Evolutionary conservation across 176 grass and related monocot species (phyloP).

Genomic region (Aechmea fasciata): DNA sequence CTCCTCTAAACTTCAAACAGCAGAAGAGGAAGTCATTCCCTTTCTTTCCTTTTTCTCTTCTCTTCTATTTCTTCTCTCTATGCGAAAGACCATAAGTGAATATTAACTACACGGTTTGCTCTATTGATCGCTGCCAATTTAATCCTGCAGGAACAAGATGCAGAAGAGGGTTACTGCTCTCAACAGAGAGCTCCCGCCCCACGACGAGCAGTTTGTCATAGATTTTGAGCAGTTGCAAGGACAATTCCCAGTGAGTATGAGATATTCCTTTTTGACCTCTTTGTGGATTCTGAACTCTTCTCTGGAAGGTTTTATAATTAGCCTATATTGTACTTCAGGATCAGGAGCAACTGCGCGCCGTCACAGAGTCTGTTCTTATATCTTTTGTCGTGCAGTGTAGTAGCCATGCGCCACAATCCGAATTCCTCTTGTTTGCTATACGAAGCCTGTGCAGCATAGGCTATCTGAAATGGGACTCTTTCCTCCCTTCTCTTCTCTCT

Average conservation of each 20-base stretch:
- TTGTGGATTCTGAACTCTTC: background rate
- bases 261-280: background rate
- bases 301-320: background rate
- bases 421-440: constrained; percentile 92
- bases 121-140: constrained; percentile 9
- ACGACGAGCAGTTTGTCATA: constrained; percentile 80
- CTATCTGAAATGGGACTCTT: constrained; percentile 81
- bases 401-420: constrained; percentile 72
- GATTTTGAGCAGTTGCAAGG: constrained; percentile 72
- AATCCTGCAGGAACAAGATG: constrained; percentile 70
- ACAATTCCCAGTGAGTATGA: constrained; percentile 50
- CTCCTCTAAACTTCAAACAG: too few relatives aligned
- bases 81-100: background rate
- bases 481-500: constrained; percentile 77
- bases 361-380: constrained; percentile 81
- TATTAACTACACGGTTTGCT: constrained; percentile 5
- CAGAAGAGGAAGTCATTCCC: too few relatives aligned
- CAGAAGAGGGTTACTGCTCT: constrained; percentile 82
- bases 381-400: constrained; percentile 78
- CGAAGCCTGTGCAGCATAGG: constrained; percentile 55
- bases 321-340: constrained; percentile 44
- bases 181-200: constrained; percentile 57
- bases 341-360: constrained; percentile 68
- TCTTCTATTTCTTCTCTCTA: too few relatives aligned
- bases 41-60: too few relatives aligned